Percentiles rank a stretch among this genome's conserved stretches.
These are phyloP conservation scores for Colletotrichum sp. DNA, from an alignment of 2,329 filamentous ascomycete genomes.

Conservation along the genomic window DNA sequence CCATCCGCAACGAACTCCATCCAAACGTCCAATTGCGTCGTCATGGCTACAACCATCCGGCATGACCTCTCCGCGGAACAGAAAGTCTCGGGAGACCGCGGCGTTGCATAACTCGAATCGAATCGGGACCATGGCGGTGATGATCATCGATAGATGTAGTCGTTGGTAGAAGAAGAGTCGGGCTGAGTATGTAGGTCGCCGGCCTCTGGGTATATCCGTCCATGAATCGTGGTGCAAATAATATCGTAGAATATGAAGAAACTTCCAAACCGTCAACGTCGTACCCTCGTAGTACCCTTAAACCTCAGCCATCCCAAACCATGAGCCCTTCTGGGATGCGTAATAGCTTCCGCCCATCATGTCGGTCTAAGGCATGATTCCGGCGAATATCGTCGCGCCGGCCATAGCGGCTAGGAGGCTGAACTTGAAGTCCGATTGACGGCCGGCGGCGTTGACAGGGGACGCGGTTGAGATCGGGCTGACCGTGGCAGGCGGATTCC, in stretches of 20 bases:
- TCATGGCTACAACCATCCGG: not conserved
- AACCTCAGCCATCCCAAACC: not conserved
- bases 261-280: not conserved
- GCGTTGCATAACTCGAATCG: not conserved
- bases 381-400: not conserved
- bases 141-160: not conserved
- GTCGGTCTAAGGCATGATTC: not conserved
- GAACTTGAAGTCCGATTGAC: not conserved
- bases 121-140: not conserved
- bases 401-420: not conserved
- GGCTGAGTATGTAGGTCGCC: conserved; percentile 20
- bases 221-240: not conserved
- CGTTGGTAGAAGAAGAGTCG: conserved; percentile 8
- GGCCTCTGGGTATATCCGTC: conserved; percentile 20
- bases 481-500: not conserved
- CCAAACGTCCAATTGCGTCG: not conserved
- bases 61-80: not conserved
- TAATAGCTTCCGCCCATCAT: rapidly evolving
- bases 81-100: too few species aligned
- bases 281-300: not conserved
- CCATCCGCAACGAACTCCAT: too few species aligned
- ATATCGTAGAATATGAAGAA: not conserved
- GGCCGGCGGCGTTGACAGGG: conserved; percentile 1
- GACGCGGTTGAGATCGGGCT: conserved; percentile 3
- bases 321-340: rapidly evolving